Percentiles rank a stretch among this genome's conserved stretches.
Evolutionary conservation across 2,329 filamentous ascomycete species (phyloP).

Genomic region (Penicillium nordicum): DNA sequence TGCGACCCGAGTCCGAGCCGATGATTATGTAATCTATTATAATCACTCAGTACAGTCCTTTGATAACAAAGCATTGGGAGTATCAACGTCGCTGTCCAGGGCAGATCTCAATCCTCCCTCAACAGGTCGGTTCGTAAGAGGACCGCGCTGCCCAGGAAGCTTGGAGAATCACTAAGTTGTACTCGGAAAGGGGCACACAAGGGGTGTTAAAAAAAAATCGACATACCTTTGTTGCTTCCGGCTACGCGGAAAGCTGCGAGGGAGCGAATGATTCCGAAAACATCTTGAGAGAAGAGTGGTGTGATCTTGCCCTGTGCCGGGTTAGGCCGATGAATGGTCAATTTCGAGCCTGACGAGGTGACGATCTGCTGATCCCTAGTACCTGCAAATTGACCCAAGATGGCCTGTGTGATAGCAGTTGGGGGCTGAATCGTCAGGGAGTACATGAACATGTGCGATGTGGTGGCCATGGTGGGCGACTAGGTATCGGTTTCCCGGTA

Average conservation of each 20-base stretch:
- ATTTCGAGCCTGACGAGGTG: conserved; percentile 83
- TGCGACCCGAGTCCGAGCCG: conserved; percentile 90
- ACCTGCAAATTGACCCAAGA: conserved; percentile 91
- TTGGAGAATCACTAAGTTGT: conserved; percentile 70
- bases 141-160: conserved; percentile 55
- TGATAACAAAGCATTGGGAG: conserved; percentile 22
- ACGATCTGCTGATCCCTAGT: conserved; percentile 98
- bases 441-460: conserved; percentile 98
- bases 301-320: conserved; percentile 80
- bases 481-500: conserved; percentile 21
- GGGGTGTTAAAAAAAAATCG: conserved; percentile 7
- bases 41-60: conserved; percentile 43
- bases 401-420: conserved; percentile 82
- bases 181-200: conserved; percentile 30
- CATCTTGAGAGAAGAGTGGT: conserved; percentile 83
- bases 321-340: conserved; percentile 84
- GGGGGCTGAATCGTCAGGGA: conserved; percentile 92
- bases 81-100: conserved; percentile 34
- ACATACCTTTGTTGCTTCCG: conserved; percentile 91
- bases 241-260: conserved; percentile 87
- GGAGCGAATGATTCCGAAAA: conserved; percentile 91
- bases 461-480: conserved; percentile 76
- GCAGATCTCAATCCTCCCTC: conserved; percentile 31
- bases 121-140: conserved; percentile 30
- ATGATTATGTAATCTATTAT: conserved; percentile 87